Conservation (phyloP, 495 filamentous ascomycete species). For the Oleoguttula mirabilis region DNA sequence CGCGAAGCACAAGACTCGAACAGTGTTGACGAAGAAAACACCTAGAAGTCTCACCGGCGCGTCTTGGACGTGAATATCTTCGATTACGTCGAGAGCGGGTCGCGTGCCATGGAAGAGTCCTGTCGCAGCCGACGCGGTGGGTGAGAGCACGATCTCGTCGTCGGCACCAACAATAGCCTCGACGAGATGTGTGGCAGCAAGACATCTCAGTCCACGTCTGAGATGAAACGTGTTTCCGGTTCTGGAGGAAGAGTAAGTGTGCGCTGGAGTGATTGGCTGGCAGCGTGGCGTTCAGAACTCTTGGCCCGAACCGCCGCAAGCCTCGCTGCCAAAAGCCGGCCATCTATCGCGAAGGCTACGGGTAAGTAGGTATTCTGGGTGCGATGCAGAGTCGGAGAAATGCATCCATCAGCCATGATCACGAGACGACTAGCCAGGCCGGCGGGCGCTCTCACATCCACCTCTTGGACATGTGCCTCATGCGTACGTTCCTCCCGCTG, state of each 20-base stretch:
- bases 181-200: background rate
- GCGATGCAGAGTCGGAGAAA: no score
- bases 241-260: background rate
- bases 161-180: background rate
- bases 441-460: conserved; percentile 9
- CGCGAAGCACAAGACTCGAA: background rate
- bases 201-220: background rate
- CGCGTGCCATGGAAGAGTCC: background rate
- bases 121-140: background rate
- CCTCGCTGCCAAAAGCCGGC: no score
- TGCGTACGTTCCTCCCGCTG: conserved; percentile 9
- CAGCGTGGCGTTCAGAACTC: no score
- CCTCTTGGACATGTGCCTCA: conserved; percentile 12
- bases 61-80: background rate
- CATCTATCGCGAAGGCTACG: no score
- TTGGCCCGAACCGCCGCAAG: no score
- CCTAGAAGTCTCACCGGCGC: background rate
- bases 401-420: conserved; percentile 20
- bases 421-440: conserved; percentile 19
- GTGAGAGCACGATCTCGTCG: background rate
- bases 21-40: background rate
- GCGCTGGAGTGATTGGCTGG: background rate
- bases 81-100: background rate
- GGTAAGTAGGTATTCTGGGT: no score
- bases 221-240: background rate